These are phyloP conservation scores for Poteriospumella lacustris DNA, from an alignment of 108 stramenopile genomes.

Conservation along the genomic window DNA sequence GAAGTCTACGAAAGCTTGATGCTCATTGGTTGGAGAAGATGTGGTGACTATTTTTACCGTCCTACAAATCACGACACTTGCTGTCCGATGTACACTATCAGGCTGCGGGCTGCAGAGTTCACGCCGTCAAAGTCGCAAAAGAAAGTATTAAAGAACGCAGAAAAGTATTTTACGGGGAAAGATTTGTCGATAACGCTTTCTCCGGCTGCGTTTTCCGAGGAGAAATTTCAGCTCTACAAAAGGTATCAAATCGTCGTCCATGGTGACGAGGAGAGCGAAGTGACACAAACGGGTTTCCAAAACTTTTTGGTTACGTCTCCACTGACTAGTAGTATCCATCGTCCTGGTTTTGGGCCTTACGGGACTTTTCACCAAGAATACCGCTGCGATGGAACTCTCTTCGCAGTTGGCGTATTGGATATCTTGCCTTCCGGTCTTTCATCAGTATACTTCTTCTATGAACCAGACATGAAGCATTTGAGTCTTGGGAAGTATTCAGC, in stretches of 20 bases:
- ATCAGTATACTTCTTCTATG: constrained; percentile 91
- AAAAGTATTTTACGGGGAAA: constrained; percentile 16
- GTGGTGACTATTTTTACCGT: constrained; percentile 50
- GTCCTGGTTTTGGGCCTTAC: constrained; percentile 45
- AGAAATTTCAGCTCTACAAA: constrained; percentile 44
- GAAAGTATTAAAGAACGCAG: constrained; percentile 33
- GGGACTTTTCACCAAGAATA: constrained; percentile 87
- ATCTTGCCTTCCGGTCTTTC: constrained; percentile 76
- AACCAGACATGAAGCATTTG: constrained; percentile 65
- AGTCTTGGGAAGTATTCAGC: constrained; percentile 83
- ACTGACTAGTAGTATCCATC: constrained; percentile 27
- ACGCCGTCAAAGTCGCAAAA: constrained; percentile 40
- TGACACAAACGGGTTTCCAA: constrained; percentile 36
- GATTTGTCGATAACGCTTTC: constrained; percentile 36
- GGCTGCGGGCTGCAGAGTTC: constrained; percentile 36
- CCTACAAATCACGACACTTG: constrained; percentile 50
- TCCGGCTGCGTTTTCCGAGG: constrained; percentile 46
- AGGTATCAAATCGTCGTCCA: constrained; percentile 51
- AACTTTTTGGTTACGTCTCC: constrained; percentile 52
- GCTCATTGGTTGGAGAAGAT: constrained; percentile 28
- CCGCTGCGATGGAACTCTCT: constrained; percentile 63
- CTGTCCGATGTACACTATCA: constrained; percentile 54
- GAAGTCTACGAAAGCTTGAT: background rate
- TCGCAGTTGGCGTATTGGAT: constrained; percentile 88
- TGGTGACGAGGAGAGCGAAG: constrained; percentile 39